These are phyloP conservation scores for Tolypocladium ovalisporum DNA, from an alignment of 2,329 filamentous ascomycete genomes.

Conservation along the genomic window DNA sequence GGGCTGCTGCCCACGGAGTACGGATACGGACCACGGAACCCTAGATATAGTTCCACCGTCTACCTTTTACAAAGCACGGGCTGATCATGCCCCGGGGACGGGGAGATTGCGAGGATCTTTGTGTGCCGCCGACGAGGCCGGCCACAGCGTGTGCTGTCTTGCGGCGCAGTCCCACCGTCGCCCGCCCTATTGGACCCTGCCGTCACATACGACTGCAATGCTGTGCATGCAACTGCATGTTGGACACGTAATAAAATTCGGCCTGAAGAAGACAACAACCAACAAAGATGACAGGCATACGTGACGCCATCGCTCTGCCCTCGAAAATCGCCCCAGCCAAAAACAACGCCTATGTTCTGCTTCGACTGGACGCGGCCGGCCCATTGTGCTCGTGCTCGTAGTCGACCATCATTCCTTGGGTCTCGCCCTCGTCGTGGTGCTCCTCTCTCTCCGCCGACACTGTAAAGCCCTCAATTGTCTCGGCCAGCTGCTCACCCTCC, in stretches of 20 bases:
- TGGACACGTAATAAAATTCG: background rate
- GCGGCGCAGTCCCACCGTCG: background rate
- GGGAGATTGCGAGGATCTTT: background rate
- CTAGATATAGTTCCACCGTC: background rate
- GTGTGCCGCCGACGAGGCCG: too few species aligned
- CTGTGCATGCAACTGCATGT: background rate
- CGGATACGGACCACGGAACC: too few species aligned
- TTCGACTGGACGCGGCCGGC: background rate
- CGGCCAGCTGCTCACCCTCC: slow-evolving; percentile 55
- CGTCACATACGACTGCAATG: background rate
- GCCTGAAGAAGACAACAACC: too few species aligned
- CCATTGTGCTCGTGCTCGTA: slow-evolving; percentile 2
- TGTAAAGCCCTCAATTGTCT: slow-evolving; percentile 43
- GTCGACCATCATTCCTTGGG: slow-evolving; percentile 9
- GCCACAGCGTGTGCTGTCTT: background rate
- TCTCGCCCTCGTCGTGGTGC: slow-evolving; percentile 1
- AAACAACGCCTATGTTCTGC: background rate
- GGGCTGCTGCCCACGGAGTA: too few species aligned
- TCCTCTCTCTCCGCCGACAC: slow-evolving; percentile 13
- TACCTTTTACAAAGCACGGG: background rate
- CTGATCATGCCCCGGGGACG: background rate
- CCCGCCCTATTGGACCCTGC: background rate
- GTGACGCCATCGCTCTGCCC: slow-evolving; percentile 4
- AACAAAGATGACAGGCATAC: background rate
- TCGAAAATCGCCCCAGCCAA: background rate